phyloP scores from a whole-genome alignment of 2,329 filamentous ascomycete genomes.

The Cladophialophora psammophila region DNA sequence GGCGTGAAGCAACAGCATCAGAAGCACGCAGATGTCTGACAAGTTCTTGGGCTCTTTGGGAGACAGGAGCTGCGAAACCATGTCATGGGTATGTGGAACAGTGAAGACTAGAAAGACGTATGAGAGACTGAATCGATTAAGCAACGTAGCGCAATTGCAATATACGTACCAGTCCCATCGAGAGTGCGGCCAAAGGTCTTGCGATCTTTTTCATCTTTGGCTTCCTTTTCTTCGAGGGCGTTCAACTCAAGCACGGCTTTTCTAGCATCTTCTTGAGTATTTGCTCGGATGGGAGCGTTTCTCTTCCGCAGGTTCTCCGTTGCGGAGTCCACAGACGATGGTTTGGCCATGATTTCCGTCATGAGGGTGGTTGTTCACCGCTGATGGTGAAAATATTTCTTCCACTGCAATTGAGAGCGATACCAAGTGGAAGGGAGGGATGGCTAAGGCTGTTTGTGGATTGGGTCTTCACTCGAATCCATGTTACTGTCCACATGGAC shows the following conservation, averaged over 20 bases:
- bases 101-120: slow-evolving; percentile 74
- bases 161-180: slow-evolving; percentile 80
- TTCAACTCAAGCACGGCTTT: slow-evolving; percentile 59
- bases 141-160: not conserved
- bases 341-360: slow-evolving; percentile 21
- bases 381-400: slow-evolving; percentile 8
- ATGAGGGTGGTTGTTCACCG: slow-evolving; percentile 4
- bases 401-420: not conserved
- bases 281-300: slow-evolving; percentile 47
- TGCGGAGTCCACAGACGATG: slow-evolving; percentile 26
- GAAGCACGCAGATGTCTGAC: slow-evolving; percentile 81
- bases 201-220: slow-evolving; percentile 61
- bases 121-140: not conserved
- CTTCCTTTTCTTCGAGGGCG: slow-evolving; percentile 52
- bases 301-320: slow-evolving; percentile 58
- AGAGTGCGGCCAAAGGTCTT: slow-evolving; percentile 92
- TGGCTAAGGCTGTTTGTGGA: not conserved
- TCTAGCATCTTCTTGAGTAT: slow-evolving; percentile 51
- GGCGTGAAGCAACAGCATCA: slow-evolving; percentile 78
- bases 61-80: slow-evolving; percentile 96
- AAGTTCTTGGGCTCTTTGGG: slow-evolving; percentile 95
- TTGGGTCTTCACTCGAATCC: not conserved
- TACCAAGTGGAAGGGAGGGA: not conserved
- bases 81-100: slow-evolving; percentile 95
- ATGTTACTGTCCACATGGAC: not conserved